Evolutionary conservation across 164 flowering plant genomes (phyloP), one percentile per base, ranked within the genome.

Genomic region (Tetracentron sinense): DNA sequence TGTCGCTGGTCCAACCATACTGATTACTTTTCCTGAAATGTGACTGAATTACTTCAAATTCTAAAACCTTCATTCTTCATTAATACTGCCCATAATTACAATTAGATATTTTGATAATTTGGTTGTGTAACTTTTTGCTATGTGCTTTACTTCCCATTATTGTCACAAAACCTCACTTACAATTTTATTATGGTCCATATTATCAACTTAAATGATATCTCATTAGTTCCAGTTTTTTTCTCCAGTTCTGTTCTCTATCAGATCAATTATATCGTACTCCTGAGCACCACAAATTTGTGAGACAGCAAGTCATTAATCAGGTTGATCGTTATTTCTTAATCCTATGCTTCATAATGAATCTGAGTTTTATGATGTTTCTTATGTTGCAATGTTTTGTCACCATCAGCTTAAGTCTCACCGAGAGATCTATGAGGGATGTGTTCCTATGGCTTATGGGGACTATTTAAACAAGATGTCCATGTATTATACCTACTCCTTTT

Each of bases 201-300:
- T 10, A 1, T 28, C 20, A 16, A 51, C 8, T 61, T 49, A 11
- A 54, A 20, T 61, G 12, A 64, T 21, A 31, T 56, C 70, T 69
- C 48, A 68, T 63, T 65, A 25, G 29, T 51, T 59, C 35, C 54
- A 21, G 28, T 64, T 54, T 60, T 14, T 68, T 69, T 38, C 44
- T 42, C 20, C 84, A 92, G 98, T 92, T 92, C 52, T 93, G 98
- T 31, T 79, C 98, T 55, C 64, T 92, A 56, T 92, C 98, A 60
- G 98, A 92, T 77, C 98, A 92, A 71, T 82, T 92, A 54, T 92
- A 92, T 70, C 89, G 96, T 17, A 72, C 84, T 60, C 55, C 85
- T 44, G 92, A 88, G 58, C 87, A 90, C 80, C 98, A 90, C 68
- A 79, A 80, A 62, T 75, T 81, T 78, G 96, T 92, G 64, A 80